Base-by-base conservation (phyloP, 2,329 filamentous ascomycete species). In the Rhinocladiella mackenziei region DNA sequence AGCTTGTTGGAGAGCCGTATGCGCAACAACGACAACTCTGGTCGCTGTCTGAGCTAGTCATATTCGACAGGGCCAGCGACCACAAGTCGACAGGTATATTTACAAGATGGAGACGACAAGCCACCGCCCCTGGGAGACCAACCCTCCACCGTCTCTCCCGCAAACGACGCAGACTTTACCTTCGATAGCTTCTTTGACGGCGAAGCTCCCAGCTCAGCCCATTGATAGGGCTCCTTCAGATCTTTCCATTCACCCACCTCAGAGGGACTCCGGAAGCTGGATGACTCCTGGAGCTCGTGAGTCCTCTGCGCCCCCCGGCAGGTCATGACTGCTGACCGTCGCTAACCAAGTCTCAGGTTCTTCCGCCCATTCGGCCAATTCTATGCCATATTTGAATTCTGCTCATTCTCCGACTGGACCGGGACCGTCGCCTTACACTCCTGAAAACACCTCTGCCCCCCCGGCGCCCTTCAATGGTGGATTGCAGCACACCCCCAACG, bases 221-320 rank as follows among this genome's bases (percentile, higher is more conserved):
- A 39, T 58, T 29, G 69, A 72, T 46, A 69, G 70, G 50, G 67
- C 64, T 1, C 66, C 65, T 7, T 64, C 62, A 14, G 63, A 68
- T 40, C 56, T 64, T 6, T 69, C 68, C 4, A 55, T 70, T 50
- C 69, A 66, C 41, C 69, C 68, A 10, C 64, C 69, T 47, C 70
- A 74, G 58, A 72, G 76, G 48, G 76, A 78, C 59, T 79, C 76
- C 15, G 75, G 76, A 48, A 77, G 73, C 59, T 79, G 75, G 75
- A 77, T 75, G 40, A 74, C 77, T 56, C 73, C 75, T 47, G 75
- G 75, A 61, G 75, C 76, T 58, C 72, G 76, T 77, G 64, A 60
- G 69, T 46, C 18, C 29, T 43, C 51, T 46, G 48, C 45, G 35
- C 36, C 33, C 39, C 41, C 38, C 39, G 22, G 30, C 45, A 20